phyloP scores from a whole-genome alignment of 2,329 filamentous ascomycete genomes.

The Trichoderma polysporum region DNA sequence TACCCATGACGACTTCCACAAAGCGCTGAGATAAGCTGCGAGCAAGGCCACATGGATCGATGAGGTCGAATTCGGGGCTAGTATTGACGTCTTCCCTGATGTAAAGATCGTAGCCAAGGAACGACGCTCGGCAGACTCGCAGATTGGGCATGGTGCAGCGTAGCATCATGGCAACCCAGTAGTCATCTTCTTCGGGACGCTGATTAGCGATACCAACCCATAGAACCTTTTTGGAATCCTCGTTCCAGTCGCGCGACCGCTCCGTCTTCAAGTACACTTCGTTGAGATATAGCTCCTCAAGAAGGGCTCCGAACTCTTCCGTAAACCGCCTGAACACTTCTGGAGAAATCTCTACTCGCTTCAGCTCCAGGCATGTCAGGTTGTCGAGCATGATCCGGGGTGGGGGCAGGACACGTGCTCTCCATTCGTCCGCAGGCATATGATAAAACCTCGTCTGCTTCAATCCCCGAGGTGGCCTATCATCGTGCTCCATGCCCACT shows the following conservation, averaged over 20 bases:
- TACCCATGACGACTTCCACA: slow-evolving; percentile 45
- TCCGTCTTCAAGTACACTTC: slow-evolving; percentile 46
- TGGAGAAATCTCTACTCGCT: slow-evolving; percentile 41
- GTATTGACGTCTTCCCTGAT: slow-evolving; percentile 33
- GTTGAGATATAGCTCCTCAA: slow-evolving; percentile 47
- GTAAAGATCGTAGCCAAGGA: slow-evolving; percentile 46
- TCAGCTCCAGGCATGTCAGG: slow-evolving; percentile 46
- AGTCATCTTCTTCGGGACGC: slow-evolving; percentile 36
- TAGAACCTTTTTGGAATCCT: slow-evolving; percentile 37
- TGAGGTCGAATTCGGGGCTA: slow-evolving; percentile 40
- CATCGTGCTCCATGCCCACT: slow-evolving; percentile 45
- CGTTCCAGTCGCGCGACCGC: slow-evolving; percentile 36
- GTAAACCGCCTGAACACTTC: slow-evolving; percentile 37
- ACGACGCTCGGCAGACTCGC: slow-evolving; percentile 44
- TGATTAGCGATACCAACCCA: slow-evolving; percentile 49
- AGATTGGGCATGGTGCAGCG: slow-evolving; percentile 38
- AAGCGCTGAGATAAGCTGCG: slow-evolving; percentile 47
- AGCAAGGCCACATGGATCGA: slow-evolving; percentile 43
- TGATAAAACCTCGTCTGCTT: slow-evolving; percentile 41
- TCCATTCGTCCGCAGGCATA: slow-evolving; percentile 41
- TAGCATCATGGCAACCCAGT: slow-evolving; percentile 45
- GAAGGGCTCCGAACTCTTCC: slow-evolving; percentile 38
- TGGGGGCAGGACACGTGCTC: slow-evolving; percentile 39
- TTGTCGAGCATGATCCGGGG: slow-evolving; percentile 38
- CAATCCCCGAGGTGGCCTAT: slow-evolving; percentile 37